Percentiles rank a stretch among this genome's conserved stretches.
phyloP scores from a whole-genome alignment of 257 asterid genomes.

The Solanum appendiculatum region DNA sequence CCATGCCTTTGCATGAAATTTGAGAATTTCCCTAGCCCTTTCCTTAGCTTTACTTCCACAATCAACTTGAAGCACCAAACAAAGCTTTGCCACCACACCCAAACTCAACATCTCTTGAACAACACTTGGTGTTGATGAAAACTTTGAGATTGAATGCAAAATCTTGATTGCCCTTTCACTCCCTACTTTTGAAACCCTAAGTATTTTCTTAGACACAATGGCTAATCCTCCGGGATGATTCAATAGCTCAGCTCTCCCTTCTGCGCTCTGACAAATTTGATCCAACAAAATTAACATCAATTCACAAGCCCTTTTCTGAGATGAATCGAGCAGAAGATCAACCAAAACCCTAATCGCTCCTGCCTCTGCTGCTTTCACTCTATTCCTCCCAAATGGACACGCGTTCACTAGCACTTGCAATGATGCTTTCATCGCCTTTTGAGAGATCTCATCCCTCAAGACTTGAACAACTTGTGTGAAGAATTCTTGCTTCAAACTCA shows the following conservation, averaged over 20 bases:
- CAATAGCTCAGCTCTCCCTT: constrained; percentile 66
- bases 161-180: constrained; percentile 63
- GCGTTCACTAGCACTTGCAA: constrained; percentile 26
- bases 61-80: constrained; percentile 53
- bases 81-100: constrained; percentile 65
- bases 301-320: constrained; percentile 35
- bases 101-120: constrained; percentile 60
- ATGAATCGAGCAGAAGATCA: constrained; percentile 38
- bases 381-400: constrained; percentile 53
- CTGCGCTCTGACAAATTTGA: constrained; percentile 64
- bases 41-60: constrained; percentile 59
- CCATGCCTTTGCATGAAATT: constrained; percentile 58
- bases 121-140: constrained; percentile 35
- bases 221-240: constrained; percentile 77
- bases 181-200: constrained; percentile 62
- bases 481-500: constrained; percentile 9
- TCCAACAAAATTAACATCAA: constrained; percentile 41
- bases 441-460: constrained; percentile 34
- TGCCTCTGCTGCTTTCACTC: constrained; percentile 50
- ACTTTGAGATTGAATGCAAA: constrained; percentile 42
- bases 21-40: constrained; percentile 58
- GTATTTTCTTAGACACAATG: constrained; percentile 64
- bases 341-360: constrained; percentile 29
- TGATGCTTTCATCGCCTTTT: constrained; percentile 33
- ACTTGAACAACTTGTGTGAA: constrained; percentile 36